Evolutionary conservation across 257 asterid genomes (phyloP).

Genomic region (Nyctanthes arbortristis): DNA sequence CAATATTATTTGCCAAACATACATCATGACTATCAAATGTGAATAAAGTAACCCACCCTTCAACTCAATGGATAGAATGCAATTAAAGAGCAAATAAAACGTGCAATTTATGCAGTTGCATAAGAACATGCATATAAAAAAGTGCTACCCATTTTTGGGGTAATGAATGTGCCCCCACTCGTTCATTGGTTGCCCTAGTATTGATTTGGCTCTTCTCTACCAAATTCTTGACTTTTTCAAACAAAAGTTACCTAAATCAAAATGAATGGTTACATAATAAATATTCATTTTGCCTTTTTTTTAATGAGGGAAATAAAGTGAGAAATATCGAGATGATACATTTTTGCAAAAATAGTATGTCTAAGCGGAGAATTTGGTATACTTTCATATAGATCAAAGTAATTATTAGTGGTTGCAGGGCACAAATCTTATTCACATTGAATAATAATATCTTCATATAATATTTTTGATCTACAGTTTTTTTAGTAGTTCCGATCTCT

Average conservation of each 20-base stretch:
- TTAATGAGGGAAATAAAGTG: neutral
- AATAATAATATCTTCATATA: no score
- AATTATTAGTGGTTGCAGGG: no score
- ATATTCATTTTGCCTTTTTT: neutral
- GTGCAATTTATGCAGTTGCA: constrained; percentile 12
- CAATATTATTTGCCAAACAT: no score
- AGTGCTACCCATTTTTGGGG: constrained; percentile 25
- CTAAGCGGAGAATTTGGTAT: no score
- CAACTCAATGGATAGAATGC: neutral
- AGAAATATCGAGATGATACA: neutral
- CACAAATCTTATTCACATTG: no score
- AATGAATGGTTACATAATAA: neutral
- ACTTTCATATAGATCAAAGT: no score
- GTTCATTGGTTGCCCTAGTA: constrained; percentile 21
- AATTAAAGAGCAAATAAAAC: constrained; percentile 13
- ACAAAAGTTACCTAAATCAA: neutral
- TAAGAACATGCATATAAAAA: constrained; percentile 9
- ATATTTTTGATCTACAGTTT: no score
- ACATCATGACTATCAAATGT: no score
- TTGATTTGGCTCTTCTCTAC: constrained; percentile 17
- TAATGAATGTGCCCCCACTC: constrained; percentile 32
- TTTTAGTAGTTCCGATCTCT: no score
- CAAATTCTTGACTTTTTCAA: neutral
- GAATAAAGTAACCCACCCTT: constrained; percentile 3
- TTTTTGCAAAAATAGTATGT: no score